Evolutionary conservation across 331 rosid species (phyloP).

Genomic region (Stylosanthes scabra): DNA sequence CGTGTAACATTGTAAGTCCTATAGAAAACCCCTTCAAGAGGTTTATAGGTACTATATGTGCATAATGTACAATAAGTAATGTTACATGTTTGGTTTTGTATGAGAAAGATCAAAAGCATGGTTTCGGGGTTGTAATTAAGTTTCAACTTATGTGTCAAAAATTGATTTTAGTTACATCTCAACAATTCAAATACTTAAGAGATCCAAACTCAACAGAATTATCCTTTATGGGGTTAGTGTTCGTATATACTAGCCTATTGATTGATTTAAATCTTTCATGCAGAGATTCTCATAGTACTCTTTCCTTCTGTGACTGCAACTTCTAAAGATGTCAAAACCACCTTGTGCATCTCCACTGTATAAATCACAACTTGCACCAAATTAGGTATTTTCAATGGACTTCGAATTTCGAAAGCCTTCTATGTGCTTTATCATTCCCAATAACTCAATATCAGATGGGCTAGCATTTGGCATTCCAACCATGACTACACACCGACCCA

Average conservation of each 20-base stretch:
- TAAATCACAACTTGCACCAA: constrained; percentile 46
- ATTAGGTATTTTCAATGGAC: constrained; percentile 37
- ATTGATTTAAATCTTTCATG: constrained; percentile 98
- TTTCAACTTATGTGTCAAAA: too few relatives aligned
- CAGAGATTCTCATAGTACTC: constrained; percentile 95
- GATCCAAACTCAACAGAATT: background rate
- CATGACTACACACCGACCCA: constrained; percentile 96
- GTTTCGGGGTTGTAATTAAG: too few relatives aligned
- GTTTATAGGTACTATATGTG: background rate
- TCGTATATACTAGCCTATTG: constrained; percentile 73
- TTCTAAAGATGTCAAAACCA: constrained; percentile 78
- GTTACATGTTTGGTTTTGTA: too few relatives aligned
- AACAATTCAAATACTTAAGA: too few relatives aligned
- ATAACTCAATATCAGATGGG: constrained; percentile 85
- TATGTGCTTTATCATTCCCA: constrained; percentile 91
- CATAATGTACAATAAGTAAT: background rate
- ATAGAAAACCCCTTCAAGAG: constrained; percentile 14
- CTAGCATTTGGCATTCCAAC: constrained; percentile 97
- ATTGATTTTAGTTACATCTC: too few relatives aligned
- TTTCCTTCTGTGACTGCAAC: constrained; percentile 83
- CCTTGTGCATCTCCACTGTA: constrained; percentile 58
- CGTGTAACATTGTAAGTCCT: constrained; percentile 25
- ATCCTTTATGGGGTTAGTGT: background rate
- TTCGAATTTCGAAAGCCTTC: constrained; percentile 66
- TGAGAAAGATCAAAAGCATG: too few relatives aligned